Base-by-base conservation (phyloP, 371 early-diverging fungal species). In the Apophysomyces variabilis region DNA sequence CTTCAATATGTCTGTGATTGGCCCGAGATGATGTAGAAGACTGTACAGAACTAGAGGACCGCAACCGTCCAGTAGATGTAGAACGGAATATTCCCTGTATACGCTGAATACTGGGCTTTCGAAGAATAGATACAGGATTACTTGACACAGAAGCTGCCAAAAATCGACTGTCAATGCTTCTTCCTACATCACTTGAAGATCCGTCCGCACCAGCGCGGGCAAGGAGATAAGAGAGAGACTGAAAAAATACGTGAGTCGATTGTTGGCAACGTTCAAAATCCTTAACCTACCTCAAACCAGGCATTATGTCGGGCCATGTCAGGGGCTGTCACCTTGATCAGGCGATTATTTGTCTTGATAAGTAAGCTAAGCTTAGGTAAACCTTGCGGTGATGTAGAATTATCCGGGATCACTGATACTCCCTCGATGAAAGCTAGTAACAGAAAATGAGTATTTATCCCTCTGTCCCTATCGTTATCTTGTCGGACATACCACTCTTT, bases 261-360 rank as follows among this genome's bases (percentile, higher is more conserved):
- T 13, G 5, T 39, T 37, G 21, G 0, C 6, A 37, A 46, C 37
- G 46, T 44, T 43, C 5, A 4, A 32, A 39, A 45, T 4, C 18
- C 9, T 46, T 16, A 14, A 45, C 13, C 68, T 76, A 77, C 81
- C 70, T 78, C 79, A 54, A 74, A 67, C 93, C 93, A 93, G 39
- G 82, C 72, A 12, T 89, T 87, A 65, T 93, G 93, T 43, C 86
- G 85, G 13, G 84, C 82, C 58, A 85, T 82, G 12, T 75, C 83
- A 5, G 82, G 83, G 1, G 93, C 93, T 47, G 85, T 91, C 69
- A 93, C 62, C 71, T 90, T 90, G 64, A 93, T 69, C 68, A 87
- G 85, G 35, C 92, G 85, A 54, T 77, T 83, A 16, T 80, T 80
- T 39, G 92, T 92, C 59, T 85, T 83, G 36, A 93, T 75, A 45